These are phyloP conservation scores for Sphaerosporella brunnea DNA, from an alignment of 495 filamentous ascomycete species.

Conservation along the genomic window DNA sequence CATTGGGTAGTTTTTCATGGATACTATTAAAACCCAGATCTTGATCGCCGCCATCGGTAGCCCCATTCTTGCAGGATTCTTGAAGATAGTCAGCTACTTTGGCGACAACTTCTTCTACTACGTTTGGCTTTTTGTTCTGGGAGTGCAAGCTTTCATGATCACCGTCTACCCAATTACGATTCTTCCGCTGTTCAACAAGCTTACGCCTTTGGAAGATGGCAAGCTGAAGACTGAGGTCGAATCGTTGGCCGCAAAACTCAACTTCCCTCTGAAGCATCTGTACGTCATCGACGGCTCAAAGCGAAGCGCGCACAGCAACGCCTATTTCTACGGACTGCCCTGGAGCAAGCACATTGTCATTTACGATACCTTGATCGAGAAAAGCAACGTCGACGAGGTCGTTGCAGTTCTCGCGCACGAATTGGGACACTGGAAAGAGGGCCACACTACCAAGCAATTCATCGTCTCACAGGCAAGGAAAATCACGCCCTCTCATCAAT, in stretches of 20 bases:
- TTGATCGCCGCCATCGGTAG: conserved; percentile 60
- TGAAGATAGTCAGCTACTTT: conserved; percentile 79
- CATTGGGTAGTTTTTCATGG: conserved; percentile 61
- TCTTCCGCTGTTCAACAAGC: conserved; percentile 92
- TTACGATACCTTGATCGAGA: conserved; percentile 92
- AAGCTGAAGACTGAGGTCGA: conserved; percentile 76
- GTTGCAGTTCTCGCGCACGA: conserved; percentile 91
- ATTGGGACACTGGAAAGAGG: conserved; percentile 88
- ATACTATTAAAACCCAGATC: conserved; percentile 79
- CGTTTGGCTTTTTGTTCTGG: conserved; percentile 79
- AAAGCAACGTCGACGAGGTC: conserved; percentile 77
- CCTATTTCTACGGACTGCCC: conserved; percentile 92
- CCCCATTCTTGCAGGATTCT: conserved; percentile 75
- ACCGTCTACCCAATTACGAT: conserved; percentile 92
- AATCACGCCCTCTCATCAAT: neutral
- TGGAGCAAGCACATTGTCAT: conserved; percentile 99
- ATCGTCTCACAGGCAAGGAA: conserved; percentile 67
- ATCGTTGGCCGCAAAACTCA: conserved; percentile 58
- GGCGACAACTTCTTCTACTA: conserved; percentile 93
- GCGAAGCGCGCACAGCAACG: conserved; percentile 90
- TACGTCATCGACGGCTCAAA: conserved; percentile 97
- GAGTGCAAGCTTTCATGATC: conserved; percentile 78
- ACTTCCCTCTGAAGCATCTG: conserved; percentile 80
- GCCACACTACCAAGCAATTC: conserved; percentile 85
- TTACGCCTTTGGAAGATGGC: conserved; percentile 78